Conservation (phyloP, 441 rosid species). For the Erodium moschatum region DNA sequence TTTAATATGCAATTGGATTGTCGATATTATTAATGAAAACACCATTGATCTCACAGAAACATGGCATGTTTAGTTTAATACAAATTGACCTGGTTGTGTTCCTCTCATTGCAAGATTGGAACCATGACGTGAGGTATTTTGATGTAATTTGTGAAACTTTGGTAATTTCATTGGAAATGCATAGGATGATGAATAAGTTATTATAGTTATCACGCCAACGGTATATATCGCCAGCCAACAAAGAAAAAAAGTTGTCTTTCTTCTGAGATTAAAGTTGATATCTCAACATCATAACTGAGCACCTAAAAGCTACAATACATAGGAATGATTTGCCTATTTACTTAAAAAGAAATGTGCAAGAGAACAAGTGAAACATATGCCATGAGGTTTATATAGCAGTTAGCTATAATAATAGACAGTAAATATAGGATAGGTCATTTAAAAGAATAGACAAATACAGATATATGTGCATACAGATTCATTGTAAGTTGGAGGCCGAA, state of each 20-base stretch:
- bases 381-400: background rate
- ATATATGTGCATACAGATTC: background rate
- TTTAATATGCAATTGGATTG: too few species aligned
- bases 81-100: slow-evolving; percentile 2
- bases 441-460: background rate
- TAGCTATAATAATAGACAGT: background rate
- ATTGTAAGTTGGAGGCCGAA: background rate
- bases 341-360: background rate
- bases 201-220: background rate
- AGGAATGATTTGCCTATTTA: background rate
- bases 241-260: background rate
- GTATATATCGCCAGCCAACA: background rate
- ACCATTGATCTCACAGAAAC: too few species aligned
- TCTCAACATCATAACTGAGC: background rate
- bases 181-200: slow-evolving; percentile 1
- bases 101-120: background rate
- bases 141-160: background rate
- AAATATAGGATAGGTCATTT: background rate
- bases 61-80: background rate
- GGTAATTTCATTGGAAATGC: background rate
- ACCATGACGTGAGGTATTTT: background rate
- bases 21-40: too few species aligned
- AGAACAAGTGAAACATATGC: background rate
- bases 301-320: background rate
- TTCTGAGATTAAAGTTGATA: background rate